phyloP scores from a whole-genome alignment of 164 flowering plant genomes.

The Kalanchoe fedtschenkoi region DNA sequence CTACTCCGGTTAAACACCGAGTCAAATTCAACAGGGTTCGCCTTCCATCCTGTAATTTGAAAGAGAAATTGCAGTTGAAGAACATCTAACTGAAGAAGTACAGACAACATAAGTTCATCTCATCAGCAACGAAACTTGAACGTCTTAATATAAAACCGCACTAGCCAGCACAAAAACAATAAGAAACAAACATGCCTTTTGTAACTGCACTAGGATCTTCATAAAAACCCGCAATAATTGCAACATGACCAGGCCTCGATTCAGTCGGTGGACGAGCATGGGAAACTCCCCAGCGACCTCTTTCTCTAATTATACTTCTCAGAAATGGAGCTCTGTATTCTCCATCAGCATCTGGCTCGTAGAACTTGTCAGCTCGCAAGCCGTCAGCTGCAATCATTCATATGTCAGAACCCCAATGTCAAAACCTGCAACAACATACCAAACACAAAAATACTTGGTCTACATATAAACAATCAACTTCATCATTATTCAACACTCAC shows the following conservation, averaged over 20 bases:
- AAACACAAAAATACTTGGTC: neutral
- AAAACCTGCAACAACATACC: neutral
- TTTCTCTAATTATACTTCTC: constrained; percentile 62
- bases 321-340: constrained; percentile 78
- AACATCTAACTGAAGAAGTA: neutral
- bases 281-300: constrained; percentile 95
- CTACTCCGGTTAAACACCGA: constrained; percentile 83
- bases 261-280: constrained; percentile 99
- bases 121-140: no score
- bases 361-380: constrained; percentile 90
- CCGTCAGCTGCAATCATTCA: constrained; percentile 70
- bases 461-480: neutral
- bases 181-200: constrained; percentile 44
- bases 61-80: constrained; percentile 7
- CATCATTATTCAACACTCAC: neutral
- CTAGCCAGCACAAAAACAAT: neutral
- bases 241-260: constrained; percentile 96
- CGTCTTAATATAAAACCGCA: no score
- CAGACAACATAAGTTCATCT: neutral
- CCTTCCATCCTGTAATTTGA: constrained; percentile 79
- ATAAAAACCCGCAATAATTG: constrained; percentile 90
- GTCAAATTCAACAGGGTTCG: constrained; percentile 97
- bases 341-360: constrained; percentile 75
- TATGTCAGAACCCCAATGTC: neutral
- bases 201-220: constrained; percentile 99